A percentile compares a stretch with the other conserved stretches of the same genome.
Conservation (phyloP, 202 grass and related monocot genomes). For the Miscanthus sacchariflorus region DNA sequence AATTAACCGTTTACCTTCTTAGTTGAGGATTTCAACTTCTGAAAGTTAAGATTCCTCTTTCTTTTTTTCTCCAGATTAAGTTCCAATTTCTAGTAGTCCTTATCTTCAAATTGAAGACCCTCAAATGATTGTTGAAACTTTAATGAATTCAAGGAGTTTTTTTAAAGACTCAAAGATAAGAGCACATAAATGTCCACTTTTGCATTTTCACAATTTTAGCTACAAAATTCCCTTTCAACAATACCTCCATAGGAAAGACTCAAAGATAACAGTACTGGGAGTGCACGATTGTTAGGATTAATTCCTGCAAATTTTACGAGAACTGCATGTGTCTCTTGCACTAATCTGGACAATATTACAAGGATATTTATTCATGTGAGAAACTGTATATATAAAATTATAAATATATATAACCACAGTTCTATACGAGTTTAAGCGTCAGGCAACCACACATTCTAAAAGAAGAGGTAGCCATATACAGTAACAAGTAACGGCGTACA, state of each 20-base stretch:
- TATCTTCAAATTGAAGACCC: neutral
- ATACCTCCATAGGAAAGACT: neutral
- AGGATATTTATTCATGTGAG: slow-evolving; percentile 2
- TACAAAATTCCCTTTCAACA: neutral
- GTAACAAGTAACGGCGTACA: neutral
- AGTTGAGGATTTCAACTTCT: neutral
- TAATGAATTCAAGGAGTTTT: neutral
- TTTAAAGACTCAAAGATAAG: neutral
- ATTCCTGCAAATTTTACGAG: neutral
- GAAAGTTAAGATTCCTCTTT: neutral
- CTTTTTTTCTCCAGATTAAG: neutral
- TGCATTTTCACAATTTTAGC: neutral
- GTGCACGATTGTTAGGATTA: too few relatives aligned
- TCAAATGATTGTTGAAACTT: neutral
- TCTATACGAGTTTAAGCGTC: neutral
- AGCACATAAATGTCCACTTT: neutral
- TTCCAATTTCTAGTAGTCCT: neutral
- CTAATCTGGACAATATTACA: neutral
- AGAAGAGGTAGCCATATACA: neutral
- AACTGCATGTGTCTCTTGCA: neutral
- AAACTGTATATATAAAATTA: neutral
- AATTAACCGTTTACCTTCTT: neutral
- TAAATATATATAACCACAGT: neutral
- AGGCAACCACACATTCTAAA: neutral
- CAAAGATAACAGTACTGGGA: too few relatives aligned